Evolutionary conservation across 768 basidiomycete genomes (phyloP).

Genomic region (Mycena floridula): DNA sequence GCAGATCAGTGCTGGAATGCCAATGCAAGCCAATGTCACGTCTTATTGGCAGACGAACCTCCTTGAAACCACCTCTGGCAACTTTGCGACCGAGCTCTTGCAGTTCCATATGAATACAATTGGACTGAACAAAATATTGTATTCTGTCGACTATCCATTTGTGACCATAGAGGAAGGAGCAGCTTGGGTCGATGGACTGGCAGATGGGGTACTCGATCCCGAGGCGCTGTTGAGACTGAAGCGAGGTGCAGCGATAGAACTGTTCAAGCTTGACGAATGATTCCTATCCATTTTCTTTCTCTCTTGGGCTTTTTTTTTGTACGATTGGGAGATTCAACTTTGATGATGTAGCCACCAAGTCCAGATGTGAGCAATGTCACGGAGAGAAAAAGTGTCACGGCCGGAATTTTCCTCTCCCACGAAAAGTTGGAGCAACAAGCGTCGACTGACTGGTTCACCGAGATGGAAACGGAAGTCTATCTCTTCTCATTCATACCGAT

Average conservation of each 20-base stretch:
- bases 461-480: too few relatives aligned
- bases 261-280: slow-evolving; percentile 5
- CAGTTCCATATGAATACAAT: slow-evolving; percentile 33
- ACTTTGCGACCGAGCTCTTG: slow-evolving; percentile 32
- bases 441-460: too few relatives aligned
- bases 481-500: too few relatives aligned
- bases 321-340: too few relatives aligned
- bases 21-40: slow-evolving; percentile 30
- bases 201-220: slow-evolving; percentile 1
- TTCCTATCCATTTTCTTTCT: too few relatives aligned
- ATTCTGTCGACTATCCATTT: slow-evolving; percentile 33
- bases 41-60: slow-evolving; percentile 34
- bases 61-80: slow-evolving; percentile 34
- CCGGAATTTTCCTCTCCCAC: too few relatives aligned
- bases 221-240: slow-evolving; percentile 4
- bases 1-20: too few relatives aligned
- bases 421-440: too few relatives aligned
- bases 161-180: slow-evolving; percentile 9
- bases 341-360: too few relatives aligned
- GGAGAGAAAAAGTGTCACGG: too few relatives aligned
- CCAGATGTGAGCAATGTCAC: too few relatives aligned
- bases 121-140: slow-evolving; percentile 33
- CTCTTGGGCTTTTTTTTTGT: too few relatives aligned
- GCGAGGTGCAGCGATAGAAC: slow-evolving; percentile 2
- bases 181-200: slow-evolving; percentile 7